phyloP scores from a whole-genome alignment of 352 stramenopile genomes.

The Hyaloperonospora brassicae region DNA sequence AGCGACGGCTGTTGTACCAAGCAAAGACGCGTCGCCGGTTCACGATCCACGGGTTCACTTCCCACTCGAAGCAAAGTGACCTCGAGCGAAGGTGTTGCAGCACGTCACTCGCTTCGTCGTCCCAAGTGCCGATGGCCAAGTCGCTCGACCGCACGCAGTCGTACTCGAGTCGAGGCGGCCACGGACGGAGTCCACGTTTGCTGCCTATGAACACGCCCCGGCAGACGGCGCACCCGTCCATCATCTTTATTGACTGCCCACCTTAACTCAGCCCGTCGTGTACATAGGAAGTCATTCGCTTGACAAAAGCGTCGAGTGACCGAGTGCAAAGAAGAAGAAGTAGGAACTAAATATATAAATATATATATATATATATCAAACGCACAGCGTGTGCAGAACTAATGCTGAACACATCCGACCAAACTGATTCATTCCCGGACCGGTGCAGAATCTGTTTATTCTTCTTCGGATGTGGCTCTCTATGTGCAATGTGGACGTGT shows the following conservation, averaged over 20 bases:
- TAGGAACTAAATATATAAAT: too few relatives aligned
- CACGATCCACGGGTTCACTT: constrained; percentile 24
- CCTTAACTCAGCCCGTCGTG: constrained; percentile 13
- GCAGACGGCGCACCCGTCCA: constrained; percentile 22
- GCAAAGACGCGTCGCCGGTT: constrained; percentile 21
- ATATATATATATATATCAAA: too few relatives aligned
- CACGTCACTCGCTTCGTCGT: constrained; percentile 13
- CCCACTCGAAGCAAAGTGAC: constrained; percentile 13
- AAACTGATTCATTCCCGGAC: too few relatives aligned
- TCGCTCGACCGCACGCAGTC: background rate
- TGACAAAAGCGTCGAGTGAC: background rate
- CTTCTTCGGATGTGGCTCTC: too few relatives aligned
- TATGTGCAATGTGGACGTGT: too few relatives aligned
- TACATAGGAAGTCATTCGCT: background rate
- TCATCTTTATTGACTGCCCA: constrained; percentile 32
- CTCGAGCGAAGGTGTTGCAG: constrained; percentile 12
- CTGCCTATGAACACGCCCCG: constrained; percentile 9
- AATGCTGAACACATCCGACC: too few relatives aligned
- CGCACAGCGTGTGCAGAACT: too few relatives aligned
- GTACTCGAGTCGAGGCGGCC: constrained; percentile 3
- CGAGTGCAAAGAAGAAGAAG: too few relatives aligned
- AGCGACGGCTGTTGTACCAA: constrained; percentile 19
- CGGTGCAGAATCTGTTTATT: too few relatives aligned
- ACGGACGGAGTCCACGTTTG: constrained; percentile 8
- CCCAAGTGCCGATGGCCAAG: constrained; percentile 2